A percentile compares a stretch with the other conserved stretches of the same genome.
Evolutionary conservation across 495 filamentous ascomycete genomes (phyloP).

Genomic region (Podospora australis): DNA sequence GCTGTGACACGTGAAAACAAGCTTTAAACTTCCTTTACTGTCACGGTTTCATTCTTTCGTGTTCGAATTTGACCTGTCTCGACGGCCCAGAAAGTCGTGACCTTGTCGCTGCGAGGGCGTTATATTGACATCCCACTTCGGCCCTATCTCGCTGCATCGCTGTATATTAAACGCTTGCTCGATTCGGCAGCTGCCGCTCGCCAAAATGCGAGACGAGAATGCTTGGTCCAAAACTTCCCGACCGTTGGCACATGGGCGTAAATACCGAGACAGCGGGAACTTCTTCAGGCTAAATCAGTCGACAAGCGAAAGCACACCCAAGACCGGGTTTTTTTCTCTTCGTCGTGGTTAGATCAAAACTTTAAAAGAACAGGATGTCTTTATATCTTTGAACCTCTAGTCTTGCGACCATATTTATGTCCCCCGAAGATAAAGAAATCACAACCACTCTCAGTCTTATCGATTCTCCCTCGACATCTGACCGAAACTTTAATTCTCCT

Average conservation of each 20-base stretch:
- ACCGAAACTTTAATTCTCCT: background rate
- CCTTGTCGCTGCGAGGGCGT: background rate
- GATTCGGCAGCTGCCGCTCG: constrained; percentile 5
- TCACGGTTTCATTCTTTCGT: background rate
- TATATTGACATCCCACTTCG: constrained; percentile 7
- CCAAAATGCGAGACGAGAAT: constrained; percentile 1
- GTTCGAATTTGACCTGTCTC: background rate
- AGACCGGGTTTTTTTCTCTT: background rate
- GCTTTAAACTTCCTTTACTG: background rate
- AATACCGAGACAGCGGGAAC: constrained; percentile 4
- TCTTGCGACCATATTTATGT: background rate
- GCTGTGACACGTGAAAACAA: background rate
- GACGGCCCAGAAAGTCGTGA: background rate
- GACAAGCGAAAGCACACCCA: background rate
- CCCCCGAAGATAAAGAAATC: background rate
- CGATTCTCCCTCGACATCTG: background rate
- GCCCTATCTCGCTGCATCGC: background rate
- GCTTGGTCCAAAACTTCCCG: background rate
- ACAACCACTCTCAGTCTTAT: no score
- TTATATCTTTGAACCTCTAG: background rate
- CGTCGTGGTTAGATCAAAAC: background rate
- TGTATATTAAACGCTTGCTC: constrained; percentile 3
- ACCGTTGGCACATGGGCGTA: background rate
- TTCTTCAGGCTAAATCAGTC: background rate
- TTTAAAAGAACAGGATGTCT: background rate